Conservation (phyloP, 2,329 filamentous ascomycete genomes). For the Fusarium albidum region DNA sequence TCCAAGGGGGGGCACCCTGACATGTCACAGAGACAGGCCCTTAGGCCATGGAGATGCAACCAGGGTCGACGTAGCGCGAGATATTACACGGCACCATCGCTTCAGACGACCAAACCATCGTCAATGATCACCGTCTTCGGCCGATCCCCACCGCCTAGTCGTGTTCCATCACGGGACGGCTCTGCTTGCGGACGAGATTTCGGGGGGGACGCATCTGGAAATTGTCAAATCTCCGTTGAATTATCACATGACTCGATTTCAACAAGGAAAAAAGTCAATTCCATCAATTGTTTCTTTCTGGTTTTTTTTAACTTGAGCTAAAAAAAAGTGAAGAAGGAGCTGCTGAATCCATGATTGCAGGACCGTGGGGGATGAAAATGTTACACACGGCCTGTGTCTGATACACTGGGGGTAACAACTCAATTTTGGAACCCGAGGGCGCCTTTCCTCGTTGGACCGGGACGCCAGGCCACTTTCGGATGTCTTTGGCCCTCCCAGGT, state of each 20-base stretch:
- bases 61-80: not conserved
- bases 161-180: too few relatives aligned
- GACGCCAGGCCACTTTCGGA: too few relatives aligned
- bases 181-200: constrained; percentile 10
- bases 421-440: not conserved
- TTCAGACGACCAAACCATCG: not conserved
- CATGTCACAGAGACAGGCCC: not conserved
- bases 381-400: not conserved
- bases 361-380: not conserved
- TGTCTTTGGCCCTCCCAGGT: too few relatives aligned
- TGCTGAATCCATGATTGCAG: not conserved
- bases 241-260: not conserved
- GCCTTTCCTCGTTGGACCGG: not conserved
- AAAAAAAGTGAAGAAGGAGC: too few relatives aligned
- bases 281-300: too few relatives aligned
- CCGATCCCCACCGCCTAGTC: not conserved
- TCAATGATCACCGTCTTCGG: constrained; percentile 8
- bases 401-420: constrained; percentile 2
- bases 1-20: not conserved
- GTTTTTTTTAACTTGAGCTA: not conserved
- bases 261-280: too few relatives aligned
- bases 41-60: constrained; percentile 11
- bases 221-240: not conserved
- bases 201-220: not conserved
- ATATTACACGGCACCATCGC: constrained; percentile 4